Conservation (phyloP, 1,284 basidiomycete genomes). For the Trichosporon ovoides region DNA sequence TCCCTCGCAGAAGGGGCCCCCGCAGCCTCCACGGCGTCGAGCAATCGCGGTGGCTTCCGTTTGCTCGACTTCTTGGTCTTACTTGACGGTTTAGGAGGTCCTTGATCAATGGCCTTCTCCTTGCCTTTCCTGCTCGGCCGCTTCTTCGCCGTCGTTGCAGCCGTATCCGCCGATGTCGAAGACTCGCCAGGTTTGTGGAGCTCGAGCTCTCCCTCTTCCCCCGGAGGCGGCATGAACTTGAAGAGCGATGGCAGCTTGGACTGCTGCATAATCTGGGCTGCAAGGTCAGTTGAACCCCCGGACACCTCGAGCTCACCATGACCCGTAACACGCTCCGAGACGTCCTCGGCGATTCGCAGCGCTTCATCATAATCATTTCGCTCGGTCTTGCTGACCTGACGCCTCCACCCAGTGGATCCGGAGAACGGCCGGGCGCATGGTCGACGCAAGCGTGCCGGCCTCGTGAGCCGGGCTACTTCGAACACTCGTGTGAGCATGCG, state of each 20-base stretch:
- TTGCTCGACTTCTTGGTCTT: not conserved
- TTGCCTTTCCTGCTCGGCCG: slow-evolving; percentile 25
- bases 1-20: not conserved
- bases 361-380: slow-evolving; percentile 3
- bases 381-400: not conserved
- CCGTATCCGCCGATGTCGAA: not conserved
- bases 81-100: not conserved
- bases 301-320: not conserved
- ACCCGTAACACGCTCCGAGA: not conserved
- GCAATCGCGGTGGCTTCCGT: not conserved
- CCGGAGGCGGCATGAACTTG: slow-evolving; percentile 16
- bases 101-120: slow-evolving; percentile 18
- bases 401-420: not conserved
- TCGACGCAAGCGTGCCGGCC: not conserved
- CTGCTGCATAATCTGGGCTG: slow-evolving; percentile 7
- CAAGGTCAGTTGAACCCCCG: not conserved
- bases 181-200: not conserved
- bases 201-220: not conserved
- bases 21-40: not conserved
- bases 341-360: not conserved
- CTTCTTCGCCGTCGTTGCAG: not conserved
- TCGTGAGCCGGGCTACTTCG: slow-evolving; percentile 13
- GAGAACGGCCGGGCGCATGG: not conserved
- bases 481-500: slow-evolving; percentile 7
- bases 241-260: slow-evolving; percentile 21